These are phyloP conservation scores for Fusarium austroafricanum DNA, from an alignment of 2,329 filamentous ascomycete species.

Conservation along the genomic window DNA sequence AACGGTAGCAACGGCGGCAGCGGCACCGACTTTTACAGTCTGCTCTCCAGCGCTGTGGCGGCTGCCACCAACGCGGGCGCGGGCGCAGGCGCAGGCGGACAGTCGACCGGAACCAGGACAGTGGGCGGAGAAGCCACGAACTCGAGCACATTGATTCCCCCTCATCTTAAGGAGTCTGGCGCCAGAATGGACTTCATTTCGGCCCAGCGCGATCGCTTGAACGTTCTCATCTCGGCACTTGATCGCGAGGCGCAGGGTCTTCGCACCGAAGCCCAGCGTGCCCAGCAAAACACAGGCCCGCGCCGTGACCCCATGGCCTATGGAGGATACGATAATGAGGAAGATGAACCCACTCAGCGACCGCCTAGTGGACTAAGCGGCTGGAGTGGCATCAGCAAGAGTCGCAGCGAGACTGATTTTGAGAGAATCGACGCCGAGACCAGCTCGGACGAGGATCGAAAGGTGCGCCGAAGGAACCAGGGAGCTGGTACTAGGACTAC, in stretches of 20 bases:
- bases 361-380: constrained; percentile 61
- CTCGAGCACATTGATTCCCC: constrained; percentile 76
- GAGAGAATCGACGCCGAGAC: constrained; percentile 87
- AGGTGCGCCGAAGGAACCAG: constrained; percentile 50
- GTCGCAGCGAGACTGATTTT: constrained; percentile 87
- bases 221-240: constrained; percentile 78
- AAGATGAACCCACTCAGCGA: constrained; percentile 54
- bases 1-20: constrained; percentile 59
- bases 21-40: constrained; percentile 77
- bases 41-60: constrained; percentile 80
- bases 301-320: constrained; percentile 42
- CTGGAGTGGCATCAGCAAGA: constrained; percentile 76
- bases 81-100: constrained; percentile 52
- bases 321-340: constrained; percentile 46
- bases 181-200: constrained; percentile 81
- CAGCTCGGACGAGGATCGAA: constrained; percentile 64
- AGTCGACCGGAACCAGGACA: constrained; percentile 50
- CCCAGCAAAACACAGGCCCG: constrained; percentile 37
- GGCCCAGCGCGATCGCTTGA: constrained; percentile 81
- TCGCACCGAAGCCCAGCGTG: constrained; percentile 49
- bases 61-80: constrained; percentile 65
- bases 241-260: constrained; percentile 80
- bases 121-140: constrained; percentile 40
- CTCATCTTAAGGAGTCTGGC: constrained; percentile 69
- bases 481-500: constrained; percentile 37